phyloP scores from a whole-genome alignment of 345 rosid genomes.

The Schrenkiella parvula region DNA sequence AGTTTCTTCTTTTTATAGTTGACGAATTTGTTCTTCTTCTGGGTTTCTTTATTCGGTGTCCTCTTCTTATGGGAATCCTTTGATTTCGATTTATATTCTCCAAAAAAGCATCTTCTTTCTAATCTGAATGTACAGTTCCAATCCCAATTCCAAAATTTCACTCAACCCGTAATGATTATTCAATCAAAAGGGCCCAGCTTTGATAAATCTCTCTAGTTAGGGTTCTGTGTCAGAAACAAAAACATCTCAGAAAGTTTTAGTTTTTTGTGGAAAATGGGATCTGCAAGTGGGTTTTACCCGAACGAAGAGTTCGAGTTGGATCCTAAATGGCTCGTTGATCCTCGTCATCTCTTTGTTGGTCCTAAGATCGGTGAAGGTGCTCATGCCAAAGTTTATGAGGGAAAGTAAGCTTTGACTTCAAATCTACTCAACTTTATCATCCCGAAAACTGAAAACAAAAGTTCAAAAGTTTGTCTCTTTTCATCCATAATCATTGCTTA shows the following conservation, averaged over 20 bases:
- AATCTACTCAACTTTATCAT: not conserved
- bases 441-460: not conserved
- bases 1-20: not conserved
- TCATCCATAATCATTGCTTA: conserved; percentile 1
- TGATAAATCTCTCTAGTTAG: conserved; percentile 13
- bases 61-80: conserved; percentile 20
- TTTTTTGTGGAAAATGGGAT: conserved; percentile 53
- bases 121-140: conserved; percentile 19
- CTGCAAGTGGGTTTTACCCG: conserved; percentile 62
- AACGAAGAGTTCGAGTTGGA: conserved; percentile 63
- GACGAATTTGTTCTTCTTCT: conserved; percentile 19
- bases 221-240: not conserved
- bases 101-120: conserved; percentile 9
- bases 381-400: conserved; percentile 98
- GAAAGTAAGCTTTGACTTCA: conserved; percentile 69
- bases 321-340: conserved; percentile 84
- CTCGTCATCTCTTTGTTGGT: conserved; percentile 88
- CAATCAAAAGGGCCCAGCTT: conserved; percentile 21
- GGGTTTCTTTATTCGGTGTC: conserved; percentile 30
- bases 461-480: not conserved
- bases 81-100: conserved; percentile 1
- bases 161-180: conserved; percentile 28
- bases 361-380: conserved; percentile 99
- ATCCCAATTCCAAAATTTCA: not conserved
- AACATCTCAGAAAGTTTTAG: not conserved